Base-by-base conservation (phyloP, 2,329 filamentous ascomycete species). In the Fusarium temperatum region DNA sequence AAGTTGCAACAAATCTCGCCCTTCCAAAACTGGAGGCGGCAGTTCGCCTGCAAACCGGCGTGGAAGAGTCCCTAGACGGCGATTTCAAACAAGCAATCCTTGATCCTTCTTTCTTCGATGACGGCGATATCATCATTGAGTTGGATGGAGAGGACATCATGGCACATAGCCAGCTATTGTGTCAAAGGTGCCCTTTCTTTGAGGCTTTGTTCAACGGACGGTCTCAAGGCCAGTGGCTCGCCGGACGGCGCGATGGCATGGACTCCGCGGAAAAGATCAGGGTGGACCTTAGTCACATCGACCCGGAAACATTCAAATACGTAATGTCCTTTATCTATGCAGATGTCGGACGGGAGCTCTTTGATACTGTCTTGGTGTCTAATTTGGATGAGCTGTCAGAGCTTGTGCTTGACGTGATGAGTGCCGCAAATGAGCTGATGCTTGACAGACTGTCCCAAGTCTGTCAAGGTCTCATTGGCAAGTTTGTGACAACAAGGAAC, bases 361-460 rank as follows among this genome's bases (percentile, higher is more conserved):
- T 99, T 77, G 90, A 98, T 74, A 87, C 92, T 38, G 88, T 96
- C 10, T 88, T 92, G 22, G 88, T 89, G 41, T 85, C 89, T 22
- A 91, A 92, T 68, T 83, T 97, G 11, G 95, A 98, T 74, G 92
- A 95, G 51, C 95, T 98, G 72, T 90, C 95, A 9, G 95, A 98
- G 76, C 85, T 96, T n/a, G 88, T 98, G 14, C 89, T 98, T 83
- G 95, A 98, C 76, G 93, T 98, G 50, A 92, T 98, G 88, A 91
- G 91, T 63, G 92, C 94, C 59, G 94, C 95, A 18, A 96, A 99
- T 79, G 96, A 99, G 82, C 85, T 99, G 65, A 98, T 99, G 95
- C 88, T 99, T 53, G 95, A 98, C 80, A 89, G 95, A 12, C 85
- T 99, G 10, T 94, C 94, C 10, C 94, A 98, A 80, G 91, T 97